phyloP scores from a whole-genome alignment of 2,329 filamentous ascomycete genomes.

The Fusarium tuaranense region DNA sequence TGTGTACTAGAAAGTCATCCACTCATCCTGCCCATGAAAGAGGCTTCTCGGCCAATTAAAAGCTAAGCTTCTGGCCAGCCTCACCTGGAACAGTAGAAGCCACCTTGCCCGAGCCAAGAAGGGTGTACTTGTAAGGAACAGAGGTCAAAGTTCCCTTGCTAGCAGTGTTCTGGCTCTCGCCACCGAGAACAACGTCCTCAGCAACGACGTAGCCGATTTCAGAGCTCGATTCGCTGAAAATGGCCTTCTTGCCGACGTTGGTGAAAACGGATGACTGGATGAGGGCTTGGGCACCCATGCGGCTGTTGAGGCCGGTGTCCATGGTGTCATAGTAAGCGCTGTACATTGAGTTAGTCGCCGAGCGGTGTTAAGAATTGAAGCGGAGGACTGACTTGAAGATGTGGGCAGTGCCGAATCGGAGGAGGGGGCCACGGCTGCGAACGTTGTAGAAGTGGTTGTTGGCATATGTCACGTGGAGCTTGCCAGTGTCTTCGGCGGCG shows the following conservation, averaged over 20 bases:
- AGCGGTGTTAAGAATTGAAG: rapidly evolving
- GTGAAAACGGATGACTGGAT: conserved; percentile 40
- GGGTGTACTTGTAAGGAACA: conserved; percentile 28
- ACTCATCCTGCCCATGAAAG: neutral
- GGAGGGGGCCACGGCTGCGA: conserved; percentile 68
- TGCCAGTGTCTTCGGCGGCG: conserved; percentile 66
- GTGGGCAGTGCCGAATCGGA: conserved; percentile 73
- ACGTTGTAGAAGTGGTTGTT: conserved; percentile 72
- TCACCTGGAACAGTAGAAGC: conserved; percentile 22
- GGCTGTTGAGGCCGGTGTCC: conserved; percentile 42
- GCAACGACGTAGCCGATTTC: conserved; percentile 31
- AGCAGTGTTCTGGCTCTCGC: conserved; percentile 31
- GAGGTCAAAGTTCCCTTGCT: conserved; percentile 13
- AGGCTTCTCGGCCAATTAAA: neutral
- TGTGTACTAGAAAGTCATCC: neutral
- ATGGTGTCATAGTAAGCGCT: conserved; percentile 42
- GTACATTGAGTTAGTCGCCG: neutral
- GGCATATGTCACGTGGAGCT: conserved; percentile 69
- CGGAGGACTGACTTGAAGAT: conserved; percentile 44
- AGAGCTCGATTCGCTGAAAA: conserved; percentile 36
- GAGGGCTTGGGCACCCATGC: conserved; percentile 39
- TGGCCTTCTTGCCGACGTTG: conserved; percentile 41
- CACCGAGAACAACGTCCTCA: conserved; percentile 28
- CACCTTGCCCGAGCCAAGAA: conserved; percentile 31
- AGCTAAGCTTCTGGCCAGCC: conserved; percentile 30